These are phyloP conservation scores for Talaromyces sp. DNA, from an alignment of 2,329 filamentous ascomycete species.

Conservation along the genomic window DNA sequence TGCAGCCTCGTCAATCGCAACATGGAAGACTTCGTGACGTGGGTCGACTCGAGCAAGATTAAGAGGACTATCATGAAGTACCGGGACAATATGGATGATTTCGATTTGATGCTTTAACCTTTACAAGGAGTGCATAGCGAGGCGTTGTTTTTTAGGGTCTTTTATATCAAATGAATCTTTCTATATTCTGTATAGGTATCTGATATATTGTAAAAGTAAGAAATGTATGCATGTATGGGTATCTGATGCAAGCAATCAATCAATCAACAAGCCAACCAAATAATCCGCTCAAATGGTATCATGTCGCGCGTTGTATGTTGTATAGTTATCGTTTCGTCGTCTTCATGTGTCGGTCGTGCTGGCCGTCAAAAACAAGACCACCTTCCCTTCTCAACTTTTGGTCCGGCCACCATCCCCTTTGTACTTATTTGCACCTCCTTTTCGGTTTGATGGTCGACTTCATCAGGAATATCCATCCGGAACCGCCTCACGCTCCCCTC, in stretches of 20 bases:
- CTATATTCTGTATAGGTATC: neutral
- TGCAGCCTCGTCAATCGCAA: slow-evolving; percentile 69
- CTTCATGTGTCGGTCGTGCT: neutral
- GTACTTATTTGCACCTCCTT: neutral
- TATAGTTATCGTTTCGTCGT: neutral
- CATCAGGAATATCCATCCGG: slow-evolving; percentile 44
- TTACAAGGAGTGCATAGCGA: slow-evolving; percentile 12
- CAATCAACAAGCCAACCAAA: slow-evolving; percentile 7
- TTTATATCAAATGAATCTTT: neutral
- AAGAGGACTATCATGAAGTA: slow-evolving; percentile 96
- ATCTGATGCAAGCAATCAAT: slow-evolving; percentile 7
- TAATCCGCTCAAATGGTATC: neutral
- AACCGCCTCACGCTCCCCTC: slow-evolving; percentile 48
- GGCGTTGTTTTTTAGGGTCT: neutral
- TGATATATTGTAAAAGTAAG: neutral
- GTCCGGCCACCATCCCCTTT: neutral
- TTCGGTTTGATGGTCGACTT: slow-evolving; percentile 22
- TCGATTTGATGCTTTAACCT: slow-evolving; percentile 68
- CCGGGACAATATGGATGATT: slow-evolving; percentile 91
- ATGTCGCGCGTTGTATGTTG: neutral
- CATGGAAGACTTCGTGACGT: slow-evolving; percentile 95
- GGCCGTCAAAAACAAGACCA: slow-evolving; percentile 22
- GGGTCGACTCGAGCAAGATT: slow-evolving; percentile 95
- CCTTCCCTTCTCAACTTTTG: slow-evolving; percentile 13
- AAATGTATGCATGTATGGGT: slow-evolving; percentile 1